Conservation (phyloP, 345 rosid genomes). For the Eucalyptus sp. region DNA sequence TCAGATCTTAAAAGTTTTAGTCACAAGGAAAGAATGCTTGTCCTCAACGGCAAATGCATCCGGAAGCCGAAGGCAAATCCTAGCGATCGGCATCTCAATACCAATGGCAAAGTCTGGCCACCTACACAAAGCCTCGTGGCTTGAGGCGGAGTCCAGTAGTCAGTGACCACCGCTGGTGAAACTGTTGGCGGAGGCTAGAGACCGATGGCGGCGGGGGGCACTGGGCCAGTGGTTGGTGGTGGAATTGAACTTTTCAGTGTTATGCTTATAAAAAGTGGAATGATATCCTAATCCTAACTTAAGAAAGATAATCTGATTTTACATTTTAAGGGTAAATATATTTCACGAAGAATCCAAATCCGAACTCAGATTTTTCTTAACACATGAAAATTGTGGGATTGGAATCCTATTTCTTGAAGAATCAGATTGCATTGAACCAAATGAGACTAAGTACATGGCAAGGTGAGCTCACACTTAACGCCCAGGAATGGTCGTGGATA, state of each 20-base stretch:
- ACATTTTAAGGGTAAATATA: rapidly evolving
- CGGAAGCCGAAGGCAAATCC: background rate
- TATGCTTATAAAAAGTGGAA: background rate
- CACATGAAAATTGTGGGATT: background rate
- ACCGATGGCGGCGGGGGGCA: background rate
- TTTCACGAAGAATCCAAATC: background rate
- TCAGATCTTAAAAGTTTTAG: background rate
- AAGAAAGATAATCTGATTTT: background rate
- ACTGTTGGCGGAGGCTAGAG: background rate
- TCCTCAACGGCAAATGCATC: background rate
- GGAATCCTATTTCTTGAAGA: background rate
- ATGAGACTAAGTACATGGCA: background rate
- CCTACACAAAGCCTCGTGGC: background rate
- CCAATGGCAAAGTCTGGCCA: background rate
- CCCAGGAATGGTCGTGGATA: background rate
- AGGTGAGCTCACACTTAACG: background rate
- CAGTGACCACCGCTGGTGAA: no score
- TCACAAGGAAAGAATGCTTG: background rate
- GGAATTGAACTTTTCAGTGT: background rate
- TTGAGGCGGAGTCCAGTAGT: background rate
- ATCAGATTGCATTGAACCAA: background rate
- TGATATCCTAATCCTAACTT: no score
- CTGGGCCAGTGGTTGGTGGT: background rate
- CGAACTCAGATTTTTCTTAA: background rate
- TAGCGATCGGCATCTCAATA: background rate